A percentile compares a stretch with the other conserved stretches of the same genome.
Evolutionary conservation across 805 yeast species (phyloP).

Genomic region (Barnettozyma botsteinii): DNA sequence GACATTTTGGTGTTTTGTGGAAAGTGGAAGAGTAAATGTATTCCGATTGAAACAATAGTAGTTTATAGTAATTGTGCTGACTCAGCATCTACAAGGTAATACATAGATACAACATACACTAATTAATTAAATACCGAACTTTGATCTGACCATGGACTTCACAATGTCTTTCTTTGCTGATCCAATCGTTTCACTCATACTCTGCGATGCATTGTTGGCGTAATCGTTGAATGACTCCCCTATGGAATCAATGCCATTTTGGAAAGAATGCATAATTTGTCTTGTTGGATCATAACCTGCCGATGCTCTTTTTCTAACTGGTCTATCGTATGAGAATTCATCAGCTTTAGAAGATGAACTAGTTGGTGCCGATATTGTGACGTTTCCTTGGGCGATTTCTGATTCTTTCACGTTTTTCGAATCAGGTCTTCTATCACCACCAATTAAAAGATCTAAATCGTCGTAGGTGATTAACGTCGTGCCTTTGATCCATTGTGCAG

Average conservation of each 20-base stretch:
- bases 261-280: slow-evolving; percentile 38
- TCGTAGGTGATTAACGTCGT: slow-evolving; percentile 50
- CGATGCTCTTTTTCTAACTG: slow-evolving; percentile 35
- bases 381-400: slow-evolving; percentile 43
- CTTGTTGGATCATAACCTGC: slow-evolving; percentile 38
- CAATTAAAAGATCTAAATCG: slow-evolving; percentile 62
- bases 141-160: slow-evolving; percentile 45
- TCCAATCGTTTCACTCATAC: slow-evolving; percentile 46
- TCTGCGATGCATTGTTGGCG: slow-evolving; percentile 48
- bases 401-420: slow-evolving; percentile 63
- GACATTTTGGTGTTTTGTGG: slow-evolving; percentile 17
- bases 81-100: too few species aligned
- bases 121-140: slow-evolving; percentile 34
- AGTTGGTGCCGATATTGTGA: slow-evolving; percentile 17
- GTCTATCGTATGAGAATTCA: slow-evolving; percentile 39
- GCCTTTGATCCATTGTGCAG: slow-evolving; percentile 85
- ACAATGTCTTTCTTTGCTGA: slow-evolving; percentile 45
- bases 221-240: slow-evolving; percentile 54
- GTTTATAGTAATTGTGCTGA: too few species aligned
- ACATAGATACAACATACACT: neutral
- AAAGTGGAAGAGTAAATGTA: too few species aligned
- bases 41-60: too few species aligned
- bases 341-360: slow-evolving; percentile 10
- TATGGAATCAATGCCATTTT: slow-evolving; percentile 45
- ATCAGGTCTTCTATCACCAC: slow-evolving; percentile 67